phyloP scores from a whole-genome alignment of 1,139 yeast species.

The Saccharomyces pastorianus region DNA sequence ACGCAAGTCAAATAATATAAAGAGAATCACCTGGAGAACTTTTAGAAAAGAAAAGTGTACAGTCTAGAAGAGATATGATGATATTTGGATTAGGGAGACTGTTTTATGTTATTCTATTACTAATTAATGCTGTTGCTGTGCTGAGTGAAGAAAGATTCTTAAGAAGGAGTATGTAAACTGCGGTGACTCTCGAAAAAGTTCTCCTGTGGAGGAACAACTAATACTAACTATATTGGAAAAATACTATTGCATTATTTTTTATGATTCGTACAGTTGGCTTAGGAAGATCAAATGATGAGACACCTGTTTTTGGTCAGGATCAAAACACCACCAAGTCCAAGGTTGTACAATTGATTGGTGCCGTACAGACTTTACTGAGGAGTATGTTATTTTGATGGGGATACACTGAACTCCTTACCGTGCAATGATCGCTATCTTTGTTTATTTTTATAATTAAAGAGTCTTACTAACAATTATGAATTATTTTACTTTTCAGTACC shows the following conservation, averaged over 20 bases:
- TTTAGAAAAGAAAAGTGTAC: not conserved
- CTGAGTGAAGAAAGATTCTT: slow-evolving; percentile 76
- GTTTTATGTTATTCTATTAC: slow-evolving; percentile 55
- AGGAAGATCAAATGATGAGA: slow-evolving; percentile 35
- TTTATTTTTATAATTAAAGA: not conserved
- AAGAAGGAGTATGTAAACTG: slow-evolving; percentile 47
- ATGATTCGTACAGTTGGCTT: slow-evolving; percentile 37
- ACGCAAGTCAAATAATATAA: not conserved
- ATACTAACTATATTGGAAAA: not conserved
- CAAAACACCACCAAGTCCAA: slow-evolving; percentile 48
- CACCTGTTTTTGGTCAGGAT: slow-evolving; percentile 36
- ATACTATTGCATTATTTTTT: slow-evolving; percentile 9
- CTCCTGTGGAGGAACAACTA: slow-evolving; percentile 3
- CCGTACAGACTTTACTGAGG: slow-evolving; percentile 67
- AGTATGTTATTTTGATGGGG: slow-evolving; percentile 34
- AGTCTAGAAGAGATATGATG: slow-evolving; percentile 9
- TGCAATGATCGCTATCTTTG: too few species aligned
- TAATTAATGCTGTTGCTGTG: slow-evolving; percentile 71
- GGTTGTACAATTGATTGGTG: slow-evolving; percentile 56
- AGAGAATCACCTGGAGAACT: not conserved
- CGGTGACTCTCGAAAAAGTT: not conserved
- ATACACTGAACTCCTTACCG: too few species aligned
- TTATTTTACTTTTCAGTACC: slow-evolving; percentile 39
- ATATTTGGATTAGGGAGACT: slow-evolving; percentile 71
- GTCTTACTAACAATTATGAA: not conserved